Conservation (phyloP, 129 eudicot genomes). For the Lactuca saligna region DNA sequence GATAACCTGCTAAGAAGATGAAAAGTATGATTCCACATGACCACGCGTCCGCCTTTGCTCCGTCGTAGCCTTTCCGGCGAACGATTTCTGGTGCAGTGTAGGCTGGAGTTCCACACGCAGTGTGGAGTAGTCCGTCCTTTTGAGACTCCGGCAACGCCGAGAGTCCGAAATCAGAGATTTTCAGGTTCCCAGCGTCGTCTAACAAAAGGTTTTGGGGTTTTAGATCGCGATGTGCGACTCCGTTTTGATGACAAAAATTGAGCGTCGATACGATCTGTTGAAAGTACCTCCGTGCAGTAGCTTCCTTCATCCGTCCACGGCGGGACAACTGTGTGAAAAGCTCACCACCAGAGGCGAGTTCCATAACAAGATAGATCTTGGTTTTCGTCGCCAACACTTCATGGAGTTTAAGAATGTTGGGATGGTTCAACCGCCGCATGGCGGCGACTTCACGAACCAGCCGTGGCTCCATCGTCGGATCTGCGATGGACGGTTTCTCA, state of each 20-base stretch:
- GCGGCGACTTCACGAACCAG: constrained; percentile 74
- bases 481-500: constrained; percentile 44
- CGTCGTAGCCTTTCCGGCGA: constrained; percentile 47
- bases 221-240: constrained; percentile 73
- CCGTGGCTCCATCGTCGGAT: constrained; percentile 59
- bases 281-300: constrained; percentile 52
- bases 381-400: constrained; percentile 80
- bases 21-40: constrained; percentile 82
- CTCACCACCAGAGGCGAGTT: constrained; percentile 80
- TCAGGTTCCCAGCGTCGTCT: constrained; percentile 42
- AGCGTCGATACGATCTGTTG: constrained; percentile 73
- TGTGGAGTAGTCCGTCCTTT: constrained; percentile 38
- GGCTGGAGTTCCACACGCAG: constrained; percentile 51
- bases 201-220: constrained; percentile 75
- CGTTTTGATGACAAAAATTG: constrained; percentile 69
- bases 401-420: constrained; percentile 66
- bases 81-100: constrained; percentile 49
- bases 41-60: constrained; percentile 85
- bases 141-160: constrained; percentile 67
- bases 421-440: constrained; percentile 73
- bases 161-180: constrained; percentile 74
- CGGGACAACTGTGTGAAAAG: constrained; percentile 51
- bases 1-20: constrained; percentile 50
- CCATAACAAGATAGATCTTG: constrained; percentile 88
- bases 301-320: constrained; percentile 57